Evolutionary conservation across 164 flowering plant genomes (phyloP).

Genomic region (Liquidambar formosana): DNA sequence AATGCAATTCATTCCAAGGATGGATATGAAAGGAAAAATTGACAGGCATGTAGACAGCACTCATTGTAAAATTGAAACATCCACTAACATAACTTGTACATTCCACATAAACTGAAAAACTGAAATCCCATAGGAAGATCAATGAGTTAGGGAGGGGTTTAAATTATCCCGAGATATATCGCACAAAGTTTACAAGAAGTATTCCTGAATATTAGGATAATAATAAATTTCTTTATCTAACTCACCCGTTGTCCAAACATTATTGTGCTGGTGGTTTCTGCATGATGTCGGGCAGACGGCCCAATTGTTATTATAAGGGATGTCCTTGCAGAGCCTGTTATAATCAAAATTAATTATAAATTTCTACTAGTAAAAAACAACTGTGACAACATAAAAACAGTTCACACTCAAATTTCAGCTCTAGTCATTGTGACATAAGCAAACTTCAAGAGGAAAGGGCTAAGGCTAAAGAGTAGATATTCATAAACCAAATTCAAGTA

Average conservation of each 20-base stretch:
- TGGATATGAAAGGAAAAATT: not conserved
- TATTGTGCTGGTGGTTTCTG: slow-evolving; percentile 88
- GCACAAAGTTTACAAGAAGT: not conserved
- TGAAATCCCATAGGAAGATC: not conserved
- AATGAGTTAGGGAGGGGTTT: not conserved
- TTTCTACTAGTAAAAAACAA: not conserved
- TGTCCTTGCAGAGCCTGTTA: slow-evolving; percentile 90
- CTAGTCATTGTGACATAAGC: too few species aligned
- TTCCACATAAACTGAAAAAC: not conserved
- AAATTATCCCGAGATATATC: not conserved
- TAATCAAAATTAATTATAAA: not conserved
- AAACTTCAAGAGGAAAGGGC: not conserved
- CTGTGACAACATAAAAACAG: not conserved
- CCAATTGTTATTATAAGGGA: slow-evolving; percentile 86
- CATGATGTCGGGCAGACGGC: slow-evolving; percentile 72
- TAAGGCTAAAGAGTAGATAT: not conserved
- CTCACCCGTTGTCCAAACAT: slow-evolving; percentile 96
- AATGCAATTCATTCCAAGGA: not conserved
- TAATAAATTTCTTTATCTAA: not conserved
- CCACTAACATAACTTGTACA: not conserved
- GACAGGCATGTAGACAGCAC: too few species aligned
- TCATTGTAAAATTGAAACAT: too few species aligned
- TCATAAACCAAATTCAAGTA: not conserved
- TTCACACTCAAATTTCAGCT: not conserved
- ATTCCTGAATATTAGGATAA: not conserved